A percentile compares a stretch with the other conserved stretches of the same genome.
These are phyloP conservation scores for Apiotrichum akiyoshidainum DNA, from an alignment of 1,284 basidiomycete species.

Conservation along the genomic window DNA sequence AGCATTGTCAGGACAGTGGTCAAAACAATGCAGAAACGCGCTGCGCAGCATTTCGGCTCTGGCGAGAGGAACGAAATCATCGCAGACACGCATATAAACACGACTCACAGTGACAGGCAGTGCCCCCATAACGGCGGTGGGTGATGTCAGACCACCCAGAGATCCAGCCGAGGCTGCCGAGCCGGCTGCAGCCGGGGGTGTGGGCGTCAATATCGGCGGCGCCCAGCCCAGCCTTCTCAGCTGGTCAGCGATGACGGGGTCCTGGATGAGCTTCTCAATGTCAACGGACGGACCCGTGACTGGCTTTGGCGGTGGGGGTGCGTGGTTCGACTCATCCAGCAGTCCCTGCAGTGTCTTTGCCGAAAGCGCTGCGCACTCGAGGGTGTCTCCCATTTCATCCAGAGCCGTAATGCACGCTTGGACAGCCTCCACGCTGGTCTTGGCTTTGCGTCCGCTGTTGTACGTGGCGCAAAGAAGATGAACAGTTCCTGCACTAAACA, in stretches of 20 bases:
- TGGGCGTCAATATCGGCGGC: constrained; percentile 6
- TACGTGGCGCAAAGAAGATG: constrained; percentile 30
- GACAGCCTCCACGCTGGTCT: constrained; percentile 17
- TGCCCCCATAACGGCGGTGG: not conserved
- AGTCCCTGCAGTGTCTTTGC: constrained; percentile 13
- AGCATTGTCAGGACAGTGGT: no score
- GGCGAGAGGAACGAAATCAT: no score
- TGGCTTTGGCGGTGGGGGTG: not conserved
- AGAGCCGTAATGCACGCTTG: constrained; percentile 23
- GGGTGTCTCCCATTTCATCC: constrained; percentile 22
- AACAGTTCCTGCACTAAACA: constrained; percentile 36
- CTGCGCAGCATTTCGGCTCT: no score
- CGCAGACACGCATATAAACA: not conserved
- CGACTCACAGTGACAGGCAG: not conserved
- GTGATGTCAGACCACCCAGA: not conserved
- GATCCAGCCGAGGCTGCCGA: not conserved
- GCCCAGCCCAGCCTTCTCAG: constrained; percentile 22
- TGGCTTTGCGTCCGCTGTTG: constrained; percentile 14
- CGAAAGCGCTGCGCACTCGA: constrained; percentile 13
- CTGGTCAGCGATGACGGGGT: constrained; percentile 19
- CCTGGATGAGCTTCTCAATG: constrained; percentile 16
- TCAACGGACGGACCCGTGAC: constrained; percentile 1
- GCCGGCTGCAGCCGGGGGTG: not conserved
- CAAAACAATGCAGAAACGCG: no score
- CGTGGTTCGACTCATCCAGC: constrained; percentile 14